Evolutionary conservation across 768 basidiomycete genomes (phyloP), one percentile per base, ranked within the genome.

Genomic region (Paxillus involutus): DNA sequence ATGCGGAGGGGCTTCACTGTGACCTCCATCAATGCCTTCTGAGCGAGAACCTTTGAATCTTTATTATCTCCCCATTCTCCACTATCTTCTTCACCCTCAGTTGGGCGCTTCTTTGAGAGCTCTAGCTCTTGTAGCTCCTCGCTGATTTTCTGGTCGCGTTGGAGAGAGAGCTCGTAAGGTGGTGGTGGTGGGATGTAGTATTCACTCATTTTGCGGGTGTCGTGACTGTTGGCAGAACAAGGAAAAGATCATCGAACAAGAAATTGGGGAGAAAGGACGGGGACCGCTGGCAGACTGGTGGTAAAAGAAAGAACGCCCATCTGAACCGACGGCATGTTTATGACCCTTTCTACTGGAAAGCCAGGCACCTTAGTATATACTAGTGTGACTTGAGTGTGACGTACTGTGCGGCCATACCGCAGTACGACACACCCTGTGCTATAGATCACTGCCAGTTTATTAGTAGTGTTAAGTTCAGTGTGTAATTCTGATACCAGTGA

Each of bases 61-160:
- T 59, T 65, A 16, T 24, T 19, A 35, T 61, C 59, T 8, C 55
- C 59, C 47, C 53, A 44, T 14, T 68, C 64, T 14, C 62, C 65
- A 19, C 64, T 63, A 21, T 42, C 51, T 33, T 61, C 54, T 3
- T 44, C 42, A 42, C 42, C 51, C n/a, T 32, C 51, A 24, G 60
- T 49, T 19, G 58, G 57, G 30, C 46, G 12, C 11, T 26, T 45
- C 17, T 63, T 64, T 19, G 59, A 47, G 12, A 50, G 26, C 33
- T 56, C 53, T 33, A 54, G 53, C 6, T 33, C 44, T 35, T 61
- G 64, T 2, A 48, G 19, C 19, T 56, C 44, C 45, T 70, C 68
- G 2, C 75, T 63, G 40, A 79, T 70, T 68, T 85, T 87, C 45
- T 72, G 77, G 64, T 87, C 82, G 44, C 78, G 81, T 40, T 71